Percentiles rank a stretch among this genome's conserved stretches.
Evolutionary conservation across 331 rosid species (phyloP).

Genomic region (Erythrophleum ivorense): DNA sequence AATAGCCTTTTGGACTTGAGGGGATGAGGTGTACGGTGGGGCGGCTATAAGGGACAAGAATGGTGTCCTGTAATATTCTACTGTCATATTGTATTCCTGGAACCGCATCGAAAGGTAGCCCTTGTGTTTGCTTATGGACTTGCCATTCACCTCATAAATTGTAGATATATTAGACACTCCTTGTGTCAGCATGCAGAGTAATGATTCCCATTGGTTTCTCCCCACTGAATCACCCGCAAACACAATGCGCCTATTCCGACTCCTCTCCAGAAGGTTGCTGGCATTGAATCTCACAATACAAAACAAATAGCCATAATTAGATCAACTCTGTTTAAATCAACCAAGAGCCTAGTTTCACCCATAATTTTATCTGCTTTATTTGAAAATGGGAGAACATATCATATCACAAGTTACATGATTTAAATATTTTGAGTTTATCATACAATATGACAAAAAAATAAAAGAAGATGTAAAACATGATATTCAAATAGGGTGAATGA

Average conservation of each 20-base stretch:
- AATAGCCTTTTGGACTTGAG: conserved; percentile 42
- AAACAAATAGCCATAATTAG: background rate
- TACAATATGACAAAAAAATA: no score
- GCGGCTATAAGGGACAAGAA: conserved; percentile 62
- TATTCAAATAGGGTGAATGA: no score
- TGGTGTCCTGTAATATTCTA: conserved; percentile 83
- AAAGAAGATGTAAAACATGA: no score
- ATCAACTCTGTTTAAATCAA: background rate
- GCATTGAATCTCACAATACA: conserved; percentile 69
- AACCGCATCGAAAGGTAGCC: conserved; percentile 72
- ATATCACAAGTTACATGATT: no score
- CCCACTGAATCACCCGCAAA: conserved; percentile 93
- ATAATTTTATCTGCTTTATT: no score
- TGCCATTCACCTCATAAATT: conserved; percentile 79
- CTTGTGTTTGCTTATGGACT: conserved; percentile 81
- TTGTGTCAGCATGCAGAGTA: conserved; percentile 77
- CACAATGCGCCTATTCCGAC: conserved; percentile 78
- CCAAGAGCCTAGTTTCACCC: background rate
- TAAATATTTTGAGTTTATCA: no score
- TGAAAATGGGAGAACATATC: no score
- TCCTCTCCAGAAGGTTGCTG: conserved; percentile 68
- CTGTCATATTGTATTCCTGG: conserved; percentile 72
- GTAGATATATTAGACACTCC: conserved; percentile 66
- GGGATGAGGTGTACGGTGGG: conserved; percentile 61
- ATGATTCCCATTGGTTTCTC: conserved; percentile 94